Evolutionary conservation across 208 protist species (phyloP).

Genomic region (Acanthamoeba royreba): DNA sequence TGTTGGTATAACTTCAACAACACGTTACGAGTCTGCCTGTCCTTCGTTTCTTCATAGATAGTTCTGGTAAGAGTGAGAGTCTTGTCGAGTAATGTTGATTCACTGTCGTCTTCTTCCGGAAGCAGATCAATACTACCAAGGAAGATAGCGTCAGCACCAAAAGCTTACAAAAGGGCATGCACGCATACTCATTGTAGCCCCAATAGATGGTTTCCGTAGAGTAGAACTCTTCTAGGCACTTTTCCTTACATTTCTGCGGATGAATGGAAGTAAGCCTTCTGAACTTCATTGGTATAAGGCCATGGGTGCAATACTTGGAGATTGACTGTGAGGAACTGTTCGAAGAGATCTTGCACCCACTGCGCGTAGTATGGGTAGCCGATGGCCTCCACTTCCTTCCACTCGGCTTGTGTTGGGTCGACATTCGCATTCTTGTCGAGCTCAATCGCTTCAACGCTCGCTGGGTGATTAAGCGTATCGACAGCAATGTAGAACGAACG

Average conservation of each 20-base stretch:
- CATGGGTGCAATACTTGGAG: neutral
- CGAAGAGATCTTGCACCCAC: neutral
- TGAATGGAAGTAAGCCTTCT: neutral
- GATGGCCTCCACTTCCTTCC: neutral
- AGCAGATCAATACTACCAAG: neutral
- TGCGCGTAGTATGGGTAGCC: neutral
- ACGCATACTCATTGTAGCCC: neutral
- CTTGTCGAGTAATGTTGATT: neutral
- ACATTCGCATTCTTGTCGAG: neutral
- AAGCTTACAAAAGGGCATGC: neutral
- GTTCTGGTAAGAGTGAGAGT: neutral
- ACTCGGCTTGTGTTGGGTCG: neutral
- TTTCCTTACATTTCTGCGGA: slow-evolving; percentile 1
- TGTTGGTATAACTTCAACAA: neutral
- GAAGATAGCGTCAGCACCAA: neutral
- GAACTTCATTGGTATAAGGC: neutral
- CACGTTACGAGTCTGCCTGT: neutral
- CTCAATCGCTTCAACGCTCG: neutral
- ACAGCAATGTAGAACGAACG: neutral
- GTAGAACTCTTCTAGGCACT: neutral
- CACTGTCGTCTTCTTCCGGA: neutral
- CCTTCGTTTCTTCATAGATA: neutral
- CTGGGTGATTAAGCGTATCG: neutral
- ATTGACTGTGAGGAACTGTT: neutral
- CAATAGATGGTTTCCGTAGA: neutral